Percentiles rank a stretch among this genome's conserved stretches.
phyloP scores from a whole-genome alignment of 257 asterid species.

The Nicotiana tomentosiformis region DNA sequence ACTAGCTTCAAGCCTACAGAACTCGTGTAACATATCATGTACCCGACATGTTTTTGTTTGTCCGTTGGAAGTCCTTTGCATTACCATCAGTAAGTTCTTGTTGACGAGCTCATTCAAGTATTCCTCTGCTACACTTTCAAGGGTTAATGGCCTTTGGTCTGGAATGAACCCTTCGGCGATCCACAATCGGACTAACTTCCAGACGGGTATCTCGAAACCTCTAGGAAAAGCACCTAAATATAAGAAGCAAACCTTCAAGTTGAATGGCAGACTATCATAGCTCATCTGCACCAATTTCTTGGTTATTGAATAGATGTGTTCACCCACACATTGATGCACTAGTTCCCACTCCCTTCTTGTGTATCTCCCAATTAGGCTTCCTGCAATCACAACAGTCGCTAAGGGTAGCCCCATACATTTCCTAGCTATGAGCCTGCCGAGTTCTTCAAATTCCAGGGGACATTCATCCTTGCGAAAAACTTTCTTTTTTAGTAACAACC shows the following conservation, averaged over 20 bases:
- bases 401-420: conserved; percentile 41
- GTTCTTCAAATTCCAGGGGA: not conserved
- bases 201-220: conserved; percentile 23
- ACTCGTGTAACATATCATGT: conserved; percentile 26
- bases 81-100: conserved; percentile 38
- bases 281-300: conserved; percentile 29
- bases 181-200: conserved; percentile 37
- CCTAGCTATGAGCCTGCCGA: conserved; percentile 17
- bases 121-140: conserved; percentile 35
- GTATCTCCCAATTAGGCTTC: not conserved
- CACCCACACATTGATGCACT: conserved; percentile 4
- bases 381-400: conserved; percentile 27
- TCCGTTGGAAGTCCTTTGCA: conserved; percentile 13
- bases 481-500: conserved; percentile 31
- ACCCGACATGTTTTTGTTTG: conserved; percentile 30
- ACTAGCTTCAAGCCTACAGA: conserved; percentile 30
- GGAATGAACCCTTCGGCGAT: conserved; percentile 46
- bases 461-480: conserved; percentile 18
- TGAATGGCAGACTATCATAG: conserved; percentile 26
- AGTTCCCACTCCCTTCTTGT: conserved; percentile 4
- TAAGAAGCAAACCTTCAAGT: conserved; percentile 37
- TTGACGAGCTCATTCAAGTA: conserved; percentile 30
- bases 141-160: not conserved
- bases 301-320: not conserved
- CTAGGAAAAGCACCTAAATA: conserved; percentile 40